Evolutionary conservation across 2,329 filamentous ascomycete genomes (phyloP), one percentile per base, ranked within the genome.

Genomic region (Fusarium marasasianum): DNA sequence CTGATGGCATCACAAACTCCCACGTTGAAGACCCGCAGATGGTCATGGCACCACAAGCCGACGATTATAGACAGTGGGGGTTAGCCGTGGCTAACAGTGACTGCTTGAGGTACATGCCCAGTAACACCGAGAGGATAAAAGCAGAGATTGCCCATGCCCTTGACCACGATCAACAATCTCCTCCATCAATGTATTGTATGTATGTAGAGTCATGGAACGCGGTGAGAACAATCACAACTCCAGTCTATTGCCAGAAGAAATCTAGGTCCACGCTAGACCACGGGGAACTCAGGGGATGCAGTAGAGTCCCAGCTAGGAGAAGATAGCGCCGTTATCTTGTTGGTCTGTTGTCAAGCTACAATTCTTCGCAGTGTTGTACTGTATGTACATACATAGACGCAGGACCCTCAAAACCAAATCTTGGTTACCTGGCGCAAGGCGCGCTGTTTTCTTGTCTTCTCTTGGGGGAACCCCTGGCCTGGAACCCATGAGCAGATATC

Each of bases 1-100:
- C 74, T 73, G 76, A 78, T 78, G 75, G 76, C 75, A 78, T 78
- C 77, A 77, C 76, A 75, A 73, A 74, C 76, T 78, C 76, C 76
- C 76, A 78, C 76, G 75, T 76, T 73, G 62, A 72, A 72, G 76
- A 74, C 75, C 76, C 76, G 75, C 76, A 76, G 65, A 58, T 65
- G 67, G 75, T 66, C 71, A 73, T 78, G 76, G 75, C 76, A 78
- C 76, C 75, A 78, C 71, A 74, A 68, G 69, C 70, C 64, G 56
- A 65, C 51, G 56, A 56, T 51, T 58, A 66, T 72, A 69, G 73
- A 71, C 73, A 65, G 75, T 76, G 75, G 75, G 75, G 75, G 74
- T 59, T 69, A 62, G 56, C 41, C 20, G 24, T 40, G 51, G 24
- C 51, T 17, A 40, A 22, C 50, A 54, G 33, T 24, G 22, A 29